A percentile compares a stretch with the other conserved stretches of the same genome.
Conservation (phyloP, 352 stramenopile genomes). For the Phytophthora cryptogea region DNA sequence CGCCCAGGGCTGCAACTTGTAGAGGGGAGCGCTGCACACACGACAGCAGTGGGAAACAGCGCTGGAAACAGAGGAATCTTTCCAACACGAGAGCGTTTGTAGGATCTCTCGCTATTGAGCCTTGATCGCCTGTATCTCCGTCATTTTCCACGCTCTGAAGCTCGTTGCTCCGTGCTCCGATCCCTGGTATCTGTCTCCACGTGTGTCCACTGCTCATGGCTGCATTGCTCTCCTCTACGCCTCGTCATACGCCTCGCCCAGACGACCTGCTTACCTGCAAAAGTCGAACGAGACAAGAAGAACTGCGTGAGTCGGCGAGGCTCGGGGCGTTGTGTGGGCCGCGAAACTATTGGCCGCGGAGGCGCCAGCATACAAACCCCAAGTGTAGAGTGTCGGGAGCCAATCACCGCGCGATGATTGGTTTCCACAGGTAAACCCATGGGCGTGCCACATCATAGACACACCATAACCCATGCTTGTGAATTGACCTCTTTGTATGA, state of each 20-base stretch:
- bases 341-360: constrained; percentile 85
- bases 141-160: constrained; percentile 15
- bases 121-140: constrained; percentile 29
- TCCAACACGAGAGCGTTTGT: not conserved
- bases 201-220: constrained; percentile 7
- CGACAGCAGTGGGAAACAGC: not conserved
- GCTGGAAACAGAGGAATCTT: constrained; percentile 4
- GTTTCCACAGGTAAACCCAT: too few relatives aligned
- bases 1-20: not conserved
- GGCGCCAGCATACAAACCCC: constrained; percentile 70
- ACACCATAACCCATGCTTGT: not conserved
- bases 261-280: constrained; percentile 56
- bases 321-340: constrained; percentile 14
- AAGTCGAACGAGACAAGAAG: constrained; percentile 83
- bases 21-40: constrained; percentile 2
- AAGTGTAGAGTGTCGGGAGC: constrained; percentile 40
- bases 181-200: constrained; percentile 9
- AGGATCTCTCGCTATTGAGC: not conserved
- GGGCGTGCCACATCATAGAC: not conserved
- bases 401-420: constrained; percentile 33
- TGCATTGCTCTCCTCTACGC: constrained; percentile 1
- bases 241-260: constrained; percentile 1
- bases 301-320: constrained; percentile 52
- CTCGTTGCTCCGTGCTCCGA: constrained; percentile 7
- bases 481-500: not conserved